These are phyloP conservation scores for Suillus decipiens DNA, from an alignment of 768 basidiomycete genomes.

Conservation along the genomic window DNA sequence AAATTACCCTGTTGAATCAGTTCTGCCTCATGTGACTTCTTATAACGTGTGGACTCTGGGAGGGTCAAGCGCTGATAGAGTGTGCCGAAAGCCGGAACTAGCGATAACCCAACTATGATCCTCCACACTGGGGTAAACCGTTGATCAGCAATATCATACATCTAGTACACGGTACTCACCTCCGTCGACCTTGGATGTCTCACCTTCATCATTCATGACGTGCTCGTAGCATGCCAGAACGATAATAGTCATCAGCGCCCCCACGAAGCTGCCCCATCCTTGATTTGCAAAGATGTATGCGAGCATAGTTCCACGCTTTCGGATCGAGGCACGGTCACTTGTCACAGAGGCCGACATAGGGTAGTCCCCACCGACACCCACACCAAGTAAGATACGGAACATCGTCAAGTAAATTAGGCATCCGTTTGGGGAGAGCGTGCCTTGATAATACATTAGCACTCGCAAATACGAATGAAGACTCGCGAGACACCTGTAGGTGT, in stretches of 20 bases:
- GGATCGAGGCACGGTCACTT: conserved; percentile 63
- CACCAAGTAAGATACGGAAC: conserved; percentile 72
- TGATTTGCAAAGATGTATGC: conserved; percentile 77
- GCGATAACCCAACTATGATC: conserved; percentile 71
- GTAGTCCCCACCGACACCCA: conserved; percentile 82
- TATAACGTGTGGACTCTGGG: conserved; percentile 63
- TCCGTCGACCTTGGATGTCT: conserved; percentile 70
- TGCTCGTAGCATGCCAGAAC: conserved; percentile 63
- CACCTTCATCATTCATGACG: conserved; percentile 58
- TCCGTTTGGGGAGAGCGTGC: conserved; percentile 49
- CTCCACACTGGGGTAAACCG: conserved; percentile 55
- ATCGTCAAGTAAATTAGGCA: conserved; percentile 63
- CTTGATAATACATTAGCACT: conserved; percentile 21
- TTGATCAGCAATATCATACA: background rate
- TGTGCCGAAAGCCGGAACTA: conserved; percentile 72
- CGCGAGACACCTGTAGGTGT: conserved; percentile 53
- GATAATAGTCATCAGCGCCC: conserved; percentile 61
- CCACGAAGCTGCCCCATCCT: conserved; percentile 75
- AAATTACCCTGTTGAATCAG: conserved; percentile 33
- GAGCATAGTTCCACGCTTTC: conserved; percentile 73
- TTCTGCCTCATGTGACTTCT: conserved; percentile 38
- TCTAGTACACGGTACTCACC: conserved; percentile 39
- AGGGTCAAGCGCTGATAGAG: conserved; percentile 77
- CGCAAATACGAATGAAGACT: background rate
- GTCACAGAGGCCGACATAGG: conserved; percentile 75